These are phyloP conservation scores for Paracorniculantispora psalliotae DNA, from an alignment of 2,329 filamentous ascomycete genomes.

Conservation along the genomic window DNA sequence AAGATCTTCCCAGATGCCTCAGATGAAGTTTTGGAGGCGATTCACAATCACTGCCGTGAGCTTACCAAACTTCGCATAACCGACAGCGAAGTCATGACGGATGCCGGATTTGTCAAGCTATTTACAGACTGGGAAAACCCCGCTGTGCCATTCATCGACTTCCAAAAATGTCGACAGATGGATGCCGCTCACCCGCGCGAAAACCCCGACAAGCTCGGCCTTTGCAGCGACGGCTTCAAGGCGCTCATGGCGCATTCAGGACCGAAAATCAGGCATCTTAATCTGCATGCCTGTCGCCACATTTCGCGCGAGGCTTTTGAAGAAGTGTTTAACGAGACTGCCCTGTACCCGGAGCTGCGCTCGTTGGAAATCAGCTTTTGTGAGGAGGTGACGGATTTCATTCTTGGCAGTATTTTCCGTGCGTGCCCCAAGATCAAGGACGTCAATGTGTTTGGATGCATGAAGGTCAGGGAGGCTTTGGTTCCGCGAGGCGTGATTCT, in stretches of 20 bases:
- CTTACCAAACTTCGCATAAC: constrained; percentile 77
- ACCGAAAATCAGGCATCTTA: constrained; percentile 56
- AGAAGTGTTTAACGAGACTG: constrained; percentile 60
- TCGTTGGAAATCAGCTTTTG: constrained; percentile 77
- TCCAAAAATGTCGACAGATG: constrained; percentile 72
- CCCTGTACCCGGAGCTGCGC: constrained; percentile 60
- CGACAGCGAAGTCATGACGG: constrained; percentile 70
- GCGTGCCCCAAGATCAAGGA: constrained; percentile 56
- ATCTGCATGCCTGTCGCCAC: constrained; percentile 80
- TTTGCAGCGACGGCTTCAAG: constrained; percentile 70
- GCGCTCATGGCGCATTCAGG: constrained; percentile 85
- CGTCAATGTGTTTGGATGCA: constrained; percentile 61
- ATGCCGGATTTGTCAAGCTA: constrained; percentile 65
- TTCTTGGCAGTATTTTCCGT: constrained; percentile 60
- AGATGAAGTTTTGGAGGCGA: constrained; percentile 63
- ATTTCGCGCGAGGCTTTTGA: constrained; percentile 69
- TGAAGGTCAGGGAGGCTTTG: constrained; percentile 51
- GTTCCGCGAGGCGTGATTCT: constrained; percentile 53
- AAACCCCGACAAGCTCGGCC: constrained; percentile 61
- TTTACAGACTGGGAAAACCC: constrained; percentile 75
- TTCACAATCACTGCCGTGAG: constrained; percentile 63
- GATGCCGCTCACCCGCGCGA: constrained; percentile 66
- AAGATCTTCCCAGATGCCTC: constrained; percentile 62
- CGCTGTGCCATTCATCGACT: constrained; percentile 63
- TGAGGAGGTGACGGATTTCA: constrained; percentile 59